phyloP scores from a whole-genome alignment of 2,329 filamentous ascomycete genomes.

The Cercospora sp. region DNA sequence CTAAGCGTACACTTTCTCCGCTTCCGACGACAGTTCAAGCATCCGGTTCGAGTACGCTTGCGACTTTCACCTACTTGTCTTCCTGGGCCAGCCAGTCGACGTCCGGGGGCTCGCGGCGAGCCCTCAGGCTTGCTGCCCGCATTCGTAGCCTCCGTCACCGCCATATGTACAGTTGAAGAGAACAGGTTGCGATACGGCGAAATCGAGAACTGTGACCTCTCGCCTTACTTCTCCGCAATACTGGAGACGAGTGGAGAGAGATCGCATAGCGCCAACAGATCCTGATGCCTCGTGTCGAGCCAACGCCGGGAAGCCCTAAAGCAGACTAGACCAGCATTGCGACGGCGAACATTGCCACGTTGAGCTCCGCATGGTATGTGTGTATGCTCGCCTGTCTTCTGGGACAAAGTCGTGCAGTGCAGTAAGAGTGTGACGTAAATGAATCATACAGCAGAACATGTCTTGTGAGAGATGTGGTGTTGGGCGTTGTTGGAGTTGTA shows the following conservation, averaged over 20 bases:
- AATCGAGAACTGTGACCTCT: neutral
- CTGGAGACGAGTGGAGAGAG: slow-evolving; percentile 10
- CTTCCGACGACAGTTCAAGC: slow-evolving; percentile 39
- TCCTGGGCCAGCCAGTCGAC: slow-evolving; percentile 30
- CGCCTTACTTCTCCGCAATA: slow-evolving; percentile 19
- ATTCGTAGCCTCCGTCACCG: slow-evolving; percentile 16
- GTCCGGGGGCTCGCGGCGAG: slow-evolving; percentile 14
- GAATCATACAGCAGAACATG: neutral
- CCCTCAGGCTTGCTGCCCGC: slow-evolving; percentile 16
- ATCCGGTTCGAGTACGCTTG: slow-evolving; percentile 38
- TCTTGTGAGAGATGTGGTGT: neutral
- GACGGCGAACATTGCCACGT: neutral
- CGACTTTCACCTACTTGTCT: slow-evolving; percentile 14
- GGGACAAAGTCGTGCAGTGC: neutral
- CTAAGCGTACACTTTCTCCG: slow-evolving; percentile 35
- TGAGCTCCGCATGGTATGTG: no score
- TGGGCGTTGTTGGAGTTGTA: neutral
- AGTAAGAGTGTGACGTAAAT: neutral
- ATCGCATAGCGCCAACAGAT: slow-evolving; percentile 3
- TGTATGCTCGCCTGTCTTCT: neutral
- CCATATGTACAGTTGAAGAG: slow-evolving; percentile 7
- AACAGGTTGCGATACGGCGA: neutral
- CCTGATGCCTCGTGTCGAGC: slow-evolving; percentile 2
- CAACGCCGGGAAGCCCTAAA: slow-evolving; percentile 1
- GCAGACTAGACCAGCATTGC: slow-evolving; percentile 2